Evolutionary conservation across 306 rosid genomes (phyloP).

Genomic region (Ormosia semicastrata): DNA sequence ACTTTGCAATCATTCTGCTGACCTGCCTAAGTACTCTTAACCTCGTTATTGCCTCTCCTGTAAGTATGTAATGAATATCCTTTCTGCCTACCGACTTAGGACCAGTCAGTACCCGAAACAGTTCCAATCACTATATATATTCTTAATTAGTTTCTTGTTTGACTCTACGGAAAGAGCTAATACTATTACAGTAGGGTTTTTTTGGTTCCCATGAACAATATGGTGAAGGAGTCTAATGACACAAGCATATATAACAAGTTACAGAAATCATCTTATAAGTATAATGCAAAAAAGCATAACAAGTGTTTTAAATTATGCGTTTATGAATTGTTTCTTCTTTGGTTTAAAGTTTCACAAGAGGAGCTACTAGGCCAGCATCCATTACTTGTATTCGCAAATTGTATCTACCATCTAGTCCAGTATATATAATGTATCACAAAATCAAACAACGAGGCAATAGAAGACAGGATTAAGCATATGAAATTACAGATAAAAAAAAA

Average conservation of each 20-base stretch:
- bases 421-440: neutral
- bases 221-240: neutral
- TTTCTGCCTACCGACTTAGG: too few species aligned
- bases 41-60: too few species aligned
- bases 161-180: neutral
- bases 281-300: neutral
- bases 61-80: too few species aligned
- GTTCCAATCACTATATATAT: neutral
- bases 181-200: neutral
- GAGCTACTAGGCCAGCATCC: neutral
- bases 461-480: slow-evolving; percentile 7
- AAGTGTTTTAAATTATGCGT: neutral
- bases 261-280: neutral
- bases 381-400: slow-evolving; percentile 3
- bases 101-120: too few species aligned
- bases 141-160: neutral
- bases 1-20: too few species aligned
- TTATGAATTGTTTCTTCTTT: neutral
- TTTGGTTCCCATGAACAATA: neutral
- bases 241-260: neutral
- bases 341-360: neutral
- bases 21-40: too few species aligned
- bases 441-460: neutral
- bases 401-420: neutral
- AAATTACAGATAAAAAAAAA: slow-evolving; percentile 38